Evolutionary conservation across 257 asterid genomes (phyloP).

Genomic region (Penstemon barbatus): DNA sequence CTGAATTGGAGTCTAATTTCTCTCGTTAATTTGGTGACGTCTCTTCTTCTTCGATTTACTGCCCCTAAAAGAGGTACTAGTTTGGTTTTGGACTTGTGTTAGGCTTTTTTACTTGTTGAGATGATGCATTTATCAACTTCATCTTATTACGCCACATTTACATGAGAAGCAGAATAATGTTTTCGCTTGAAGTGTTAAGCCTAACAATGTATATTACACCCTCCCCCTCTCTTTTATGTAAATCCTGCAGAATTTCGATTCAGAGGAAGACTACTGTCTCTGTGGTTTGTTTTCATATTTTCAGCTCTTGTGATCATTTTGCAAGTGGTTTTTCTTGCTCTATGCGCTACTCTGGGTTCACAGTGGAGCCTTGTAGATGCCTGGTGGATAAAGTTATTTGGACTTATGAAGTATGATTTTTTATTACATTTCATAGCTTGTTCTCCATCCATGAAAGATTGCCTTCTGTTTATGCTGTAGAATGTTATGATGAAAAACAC

Average conservation of each 20-base stretch:
- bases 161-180: no score
- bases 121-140: constrained; percentile 10
- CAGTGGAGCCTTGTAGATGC: constrained; percentile 50
- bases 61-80: constrained; percentile 67
- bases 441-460: background rate
- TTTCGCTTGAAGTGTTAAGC: background rate
- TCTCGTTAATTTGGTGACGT: constrained; percentile 63
- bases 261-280: constrained; percentile 49
- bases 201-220: background rate
- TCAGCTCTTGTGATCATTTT: constrained; percentile 49
- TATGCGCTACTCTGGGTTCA: constrained; percentile 52
- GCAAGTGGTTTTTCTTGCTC: constrained; percentile 60
- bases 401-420: constrained; percentile 69
- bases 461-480: constrained; percentile 6
- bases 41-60: constrained; percentile 61
- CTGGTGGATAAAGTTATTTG: constrained; percentile 83
- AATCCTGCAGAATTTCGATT: constrained; percentile 57
- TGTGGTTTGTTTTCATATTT: constrained; percentile 68
- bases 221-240: background rate
- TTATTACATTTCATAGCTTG: constrained; percentile 17
- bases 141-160: background rate
- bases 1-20: constrained; percentile 83
- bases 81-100: constrained; percentile 23
- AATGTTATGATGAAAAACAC: background rate
- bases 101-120: constrained; percentile 17